These are phyloP conservation scores for Nymphaea thermarum DNA, from an alignment of 164 flowering plant genomes.

Conservation along the genomic window DNA sequence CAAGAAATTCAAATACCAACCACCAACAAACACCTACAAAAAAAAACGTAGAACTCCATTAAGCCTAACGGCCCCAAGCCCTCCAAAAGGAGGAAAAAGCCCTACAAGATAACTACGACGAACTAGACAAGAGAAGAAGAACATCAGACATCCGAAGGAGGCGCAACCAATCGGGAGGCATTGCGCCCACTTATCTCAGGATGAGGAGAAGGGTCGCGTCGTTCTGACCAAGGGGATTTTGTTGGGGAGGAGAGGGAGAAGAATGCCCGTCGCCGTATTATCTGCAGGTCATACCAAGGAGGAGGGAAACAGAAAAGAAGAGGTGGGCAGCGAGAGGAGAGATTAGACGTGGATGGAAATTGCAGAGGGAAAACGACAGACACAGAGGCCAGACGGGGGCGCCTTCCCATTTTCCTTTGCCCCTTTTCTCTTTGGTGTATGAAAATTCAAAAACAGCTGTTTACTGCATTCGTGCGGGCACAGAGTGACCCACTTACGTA, in stretches of 20 bases:
- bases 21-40: not conserved
- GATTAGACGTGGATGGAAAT: not conserved
- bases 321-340: not conserved
- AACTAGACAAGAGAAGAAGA: not conserved
- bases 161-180: not conserved
- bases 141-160: not conserved
- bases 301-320: not conserved
- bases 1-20: not conserved
- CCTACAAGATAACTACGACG: not conserved
- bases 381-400: not conserved
- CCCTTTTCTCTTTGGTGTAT: not conserved
- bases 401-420: not conserved
- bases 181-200: not conserved
- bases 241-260: conserved; percentile 5
- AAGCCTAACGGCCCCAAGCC: not conserved
- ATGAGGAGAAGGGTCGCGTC: not conserved
- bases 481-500: no score
- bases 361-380: not conserved
- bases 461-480: no score
- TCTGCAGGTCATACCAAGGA: conserved; percentile 1
- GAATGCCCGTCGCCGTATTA: conserved; percentile 12
- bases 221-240: not conserved
- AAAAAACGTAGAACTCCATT: not conserved
- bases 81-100: not conserved
- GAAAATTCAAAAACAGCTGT: not conserved